These are phyloP conservation scores for Magnaporthiopsis incrustans DNA, from an alignment of 2,329 filamentous ascomycete genomes.

Conservation along the genomic window DNA sequence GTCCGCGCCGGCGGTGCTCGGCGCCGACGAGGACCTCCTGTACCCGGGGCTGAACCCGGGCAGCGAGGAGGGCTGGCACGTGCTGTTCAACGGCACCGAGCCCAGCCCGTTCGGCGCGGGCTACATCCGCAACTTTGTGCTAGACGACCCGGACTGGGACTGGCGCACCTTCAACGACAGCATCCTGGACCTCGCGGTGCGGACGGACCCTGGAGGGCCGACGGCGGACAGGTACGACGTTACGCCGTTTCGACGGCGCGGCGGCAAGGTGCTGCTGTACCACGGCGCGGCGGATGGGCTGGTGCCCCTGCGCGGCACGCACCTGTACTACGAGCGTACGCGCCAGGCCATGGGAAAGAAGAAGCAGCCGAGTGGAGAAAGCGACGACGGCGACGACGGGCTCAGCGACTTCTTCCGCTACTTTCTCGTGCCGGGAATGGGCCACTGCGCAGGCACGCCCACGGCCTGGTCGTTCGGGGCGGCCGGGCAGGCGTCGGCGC, in stretches of 20 bases:
- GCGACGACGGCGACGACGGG: slow-evolving; percentile 38
- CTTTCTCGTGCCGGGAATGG: slow-evolving; percentile 43
- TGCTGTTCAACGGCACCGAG: slow-evolving; percentile 14
- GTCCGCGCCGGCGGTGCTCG: not conserved
- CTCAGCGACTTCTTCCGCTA: slow-evolving; percentile 42
- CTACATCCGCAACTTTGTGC: slow-evolving; percentile 21
- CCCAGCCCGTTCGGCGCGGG: slow-evolving; percentile 17
- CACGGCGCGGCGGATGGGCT: slow-evolving; percentile 32
- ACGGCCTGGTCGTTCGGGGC: slow-evolving; percentile 26
- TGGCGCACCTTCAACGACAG: slow-evolving; percentile 29
- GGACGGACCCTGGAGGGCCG: slow-evolving; percentile 19
- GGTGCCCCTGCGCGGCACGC: slow-evolving; percentile 23
- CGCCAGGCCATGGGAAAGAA: slow-evolving; percentile 25
- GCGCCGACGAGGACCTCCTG: slow-evolving; percentile 19
- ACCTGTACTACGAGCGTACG: slow-evolving; percentile 25
- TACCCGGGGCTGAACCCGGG: slow-evolving; percentile 34
- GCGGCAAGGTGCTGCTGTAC: slow-evolving; percentile 33
- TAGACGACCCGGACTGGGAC: slow-evolving; percentile 20
- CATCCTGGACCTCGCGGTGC: slow-evolving; percentile 18
- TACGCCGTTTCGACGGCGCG: slow-evolving; percentile 20
- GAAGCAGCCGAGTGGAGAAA: no score
- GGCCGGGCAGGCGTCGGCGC: slow-evolving; percentile 29
- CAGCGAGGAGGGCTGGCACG: slow-evolving; percentile 27
- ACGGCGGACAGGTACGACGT: slow-evolving; percentile 22
- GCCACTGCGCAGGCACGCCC: slow-evolving; percentile 32